Conservation (phyloP, 2,329 filamentous ascomycete species). For the Trichoderma afroharzianum region DNA sequence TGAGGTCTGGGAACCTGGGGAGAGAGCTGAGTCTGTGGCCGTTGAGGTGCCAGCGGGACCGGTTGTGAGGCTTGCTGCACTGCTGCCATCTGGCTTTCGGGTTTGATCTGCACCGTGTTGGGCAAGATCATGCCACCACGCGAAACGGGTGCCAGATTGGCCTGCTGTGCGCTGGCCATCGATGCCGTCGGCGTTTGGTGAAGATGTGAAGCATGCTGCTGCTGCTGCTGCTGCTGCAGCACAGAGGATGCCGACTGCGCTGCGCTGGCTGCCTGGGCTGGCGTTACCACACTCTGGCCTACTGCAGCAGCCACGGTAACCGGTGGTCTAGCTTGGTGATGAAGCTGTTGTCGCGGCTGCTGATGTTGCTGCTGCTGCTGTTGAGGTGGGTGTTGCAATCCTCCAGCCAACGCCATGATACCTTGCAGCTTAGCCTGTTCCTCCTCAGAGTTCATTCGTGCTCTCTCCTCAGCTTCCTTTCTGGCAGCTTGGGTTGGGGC, state of each 20-base stretch:
- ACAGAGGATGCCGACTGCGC: constrained; percentile 25
- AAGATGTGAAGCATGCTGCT: constrained; percentile 15
- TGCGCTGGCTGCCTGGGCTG: constrained; percentile 31
- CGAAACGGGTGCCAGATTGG: neutral
- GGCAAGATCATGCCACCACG: constrained; percentile 13
- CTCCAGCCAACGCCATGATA: constrained; percentile 54
- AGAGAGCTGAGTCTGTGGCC: constrained; percentile 29
- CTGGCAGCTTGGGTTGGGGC: constrained; percentile 71
- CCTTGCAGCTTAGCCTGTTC: constrained; percentile 58
- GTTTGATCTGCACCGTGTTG: constrained; percentile 24
- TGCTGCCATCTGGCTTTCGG: constrained; percentile 26
- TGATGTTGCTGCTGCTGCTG: constrained; percentile 2
- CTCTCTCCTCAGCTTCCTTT: constrained; percentile 64
- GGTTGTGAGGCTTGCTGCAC: constrained; percentile 32
- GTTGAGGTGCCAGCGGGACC: constrained; percentile 26
- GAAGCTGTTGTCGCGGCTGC: constrained; percentile 36
- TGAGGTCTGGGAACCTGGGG: constrained; percentile 26
- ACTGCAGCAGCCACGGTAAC: constrained; percentile 26
- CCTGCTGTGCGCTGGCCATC: neutral
- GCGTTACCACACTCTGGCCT: constrained; percentile 32
- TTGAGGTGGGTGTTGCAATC: constrained; percentile 43
- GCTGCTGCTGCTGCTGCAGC: constrained; percentile 13
- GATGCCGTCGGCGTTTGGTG: constrained; percentile 22
- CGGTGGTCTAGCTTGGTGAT: constrained; percentile 25
- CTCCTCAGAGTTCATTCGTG: constrained; percentile 55